A percentile compares a stretch with the other conserved stretches of the same genome.
These are phyloP conservation scores for Stellera chamaejasme DNA, from an alignment of 345 rosid genomes.

Conservation along the genomic window DNA sequence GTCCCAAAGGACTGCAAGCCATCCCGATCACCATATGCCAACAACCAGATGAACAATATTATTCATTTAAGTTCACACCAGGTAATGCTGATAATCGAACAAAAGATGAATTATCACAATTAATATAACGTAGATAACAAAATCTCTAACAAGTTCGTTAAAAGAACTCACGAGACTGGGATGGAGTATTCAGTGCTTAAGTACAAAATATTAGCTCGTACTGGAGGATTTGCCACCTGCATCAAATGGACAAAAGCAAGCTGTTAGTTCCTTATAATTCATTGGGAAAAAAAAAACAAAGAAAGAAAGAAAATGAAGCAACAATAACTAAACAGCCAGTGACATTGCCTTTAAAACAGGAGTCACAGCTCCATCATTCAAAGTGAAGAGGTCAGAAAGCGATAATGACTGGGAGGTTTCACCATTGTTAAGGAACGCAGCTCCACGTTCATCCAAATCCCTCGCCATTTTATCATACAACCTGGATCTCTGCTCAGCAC, in stretches of 20 bases:
- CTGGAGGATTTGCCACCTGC: slow-evolving; percentile 85
- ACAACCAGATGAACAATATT: too few relatives aligned
- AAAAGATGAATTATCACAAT: too few relatives aligned
- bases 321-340: neutral
- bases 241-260: slow-evolving; percentile 12
- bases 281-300: too few relatives aligned
- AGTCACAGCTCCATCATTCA: slow-evolving; percentile 52
- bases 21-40: too few relatives aligned
- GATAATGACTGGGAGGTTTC: slow-evolving; percentile 85
- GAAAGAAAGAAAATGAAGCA: neutral
- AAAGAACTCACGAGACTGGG: slow-evolving; percentile 63
- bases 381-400: slow-evolving; percentile 67
- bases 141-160: slow-evolving; percentile 9
- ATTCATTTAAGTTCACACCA: too few relatives aligned
- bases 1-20: too few relatives aligned
- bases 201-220: slow-evolving; percentile 79
- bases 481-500: slow-evolving; percentile 39
- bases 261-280: slow-evolving; percentile 5
- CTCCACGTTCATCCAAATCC: slow-evolving; percentile 72
- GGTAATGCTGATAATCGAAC: too few relatives aligned
- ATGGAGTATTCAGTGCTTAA: slow-evolving; percentile 56
- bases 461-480: slow-evolving; percentile 75
- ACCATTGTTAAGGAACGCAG: slow-evolving; percentile 65
- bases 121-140: neutral
- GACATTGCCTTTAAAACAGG: slow-evolving; percentile 60